Conservation (phyloP, 2,329 filamentous ascomycete species). For the Pseudocercospora macadamiae region DNA sequence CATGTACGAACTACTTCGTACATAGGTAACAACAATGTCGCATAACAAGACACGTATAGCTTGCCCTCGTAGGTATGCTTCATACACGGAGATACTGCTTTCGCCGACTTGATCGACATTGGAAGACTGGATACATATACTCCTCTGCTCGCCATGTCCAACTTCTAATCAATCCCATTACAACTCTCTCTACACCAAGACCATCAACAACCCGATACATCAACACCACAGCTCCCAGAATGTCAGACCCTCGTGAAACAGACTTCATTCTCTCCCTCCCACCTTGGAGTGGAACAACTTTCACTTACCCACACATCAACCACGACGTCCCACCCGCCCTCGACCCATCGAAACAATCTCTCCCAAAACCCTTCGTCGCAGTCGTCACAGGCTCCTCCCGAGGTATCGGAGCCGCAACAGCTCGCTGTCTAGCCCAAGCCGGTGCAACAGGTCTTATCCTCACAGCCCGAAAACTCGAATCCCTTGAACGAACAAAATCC, state of each 20-base stretch:
- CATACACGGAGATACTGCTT: background rate
- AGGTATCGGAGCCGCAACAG: slow-evolving; percentile 38
- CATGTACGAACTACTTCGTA: background rate
- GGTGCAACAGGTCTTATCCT: slow-evolving; percentile 36
- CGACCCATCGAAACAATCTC: background rate
- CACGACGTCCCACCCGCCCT: slow-evolving; percentile 2
- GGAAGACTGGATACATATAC: background rate
- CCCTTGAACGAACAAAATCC: slow-evolving; percentile 28
- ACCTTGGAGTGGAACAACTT: slow-evolving; percentile 12
- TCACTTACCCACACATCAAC: slow-evolving; percentile 4
- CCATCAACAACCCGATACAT: background rate
- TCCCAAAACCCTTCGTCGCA: slow-evolving; percentile 30
- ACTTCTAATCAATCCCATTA: background rate
- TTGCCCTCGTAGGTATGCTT: background rate
- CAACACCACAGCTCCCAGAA: background rate
- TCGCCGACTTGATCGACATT: background rate
- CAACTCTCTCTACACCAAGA: background rate
- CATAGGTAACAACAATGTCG: background rate
- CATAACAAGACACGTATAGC: background rate
- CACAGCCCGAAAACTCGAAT: slow-evolving; percentile 29
- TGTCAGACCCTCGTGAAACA: background rate
- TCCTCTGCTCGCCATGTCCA: background rate
- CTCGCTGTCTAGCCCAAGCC: slow-evolving; percentile 36
- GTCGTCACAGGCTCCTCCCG: slow-evolving; percentile 39
- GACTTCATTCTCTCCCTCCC: slow-evolving; percentile 11